These are phyloP conservation scores for Plasmopara halstedii DNA, from an alignment of 352 stramenopile genomes.

Conservation along the genomic window DNA sequence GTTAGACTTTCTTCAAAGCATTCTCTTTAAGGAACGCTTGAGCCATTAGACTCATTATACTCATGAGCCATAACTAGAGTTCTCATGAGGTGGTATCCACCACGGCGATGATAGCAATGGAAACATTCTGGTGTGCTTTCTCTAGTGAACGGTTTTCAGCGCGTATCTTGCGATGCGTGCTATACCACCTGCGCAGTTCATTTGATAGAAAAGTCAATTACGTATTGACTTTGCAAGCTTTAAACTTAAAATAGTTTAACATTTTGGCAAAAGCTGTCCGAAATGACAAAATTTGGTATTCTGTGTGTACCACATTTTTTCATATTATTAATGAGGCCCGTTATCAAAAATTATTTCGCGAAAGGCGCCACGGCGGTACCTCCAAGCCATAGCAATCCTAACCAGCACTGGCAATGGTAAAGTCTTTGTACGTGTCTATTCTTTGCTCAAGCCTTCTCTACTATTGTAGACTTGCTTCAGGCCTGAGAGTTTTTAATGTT, in stretches of 20 bases:
- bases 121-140: too few relatives aligned
- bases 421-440: neutral
- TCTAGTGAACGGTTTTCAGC: too few relatives aligned
- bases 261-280: conserved; percentile 23
- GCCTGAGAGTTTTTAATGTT: neutral
- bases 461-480: conserved; percentile 1
- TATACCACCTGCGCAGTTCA: conserved; percentile 3
- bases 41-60: too few relatives aligned
- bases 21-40: too few relatives aligned
- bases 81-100: too few relatives aligned
- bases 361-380: conserved; percentile 11
- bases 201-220: conserved; percentile 23
- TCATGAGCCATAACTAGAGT: too few relatives aligned
- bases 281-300: conserved; percentile 29
- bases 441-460: conserved; percentile 3
- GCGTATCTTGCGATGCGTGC: conserved; percentile 19
- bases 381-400: conserved; percentile 6
- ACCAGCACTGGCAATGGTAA: conserved; percentile 23
- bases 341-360: conserved; percentile 15
- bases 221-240: conserved; percentile 19
- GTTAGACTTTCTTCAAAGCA: too few relatives aligned
- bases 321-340: neutral
- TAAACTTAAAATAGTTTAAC: conserved; percentile 4
- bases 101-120: too few relatives aligned
- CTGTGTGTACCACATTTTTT: conserved; percentile 5